A percentile compares a stretch with the other conserved stretches of the same genome.
These are phyloP conservation scores for Vigna trinervia DNA, from an alignment of 306 rosid species.

Conservation along the genomic window DNA sequence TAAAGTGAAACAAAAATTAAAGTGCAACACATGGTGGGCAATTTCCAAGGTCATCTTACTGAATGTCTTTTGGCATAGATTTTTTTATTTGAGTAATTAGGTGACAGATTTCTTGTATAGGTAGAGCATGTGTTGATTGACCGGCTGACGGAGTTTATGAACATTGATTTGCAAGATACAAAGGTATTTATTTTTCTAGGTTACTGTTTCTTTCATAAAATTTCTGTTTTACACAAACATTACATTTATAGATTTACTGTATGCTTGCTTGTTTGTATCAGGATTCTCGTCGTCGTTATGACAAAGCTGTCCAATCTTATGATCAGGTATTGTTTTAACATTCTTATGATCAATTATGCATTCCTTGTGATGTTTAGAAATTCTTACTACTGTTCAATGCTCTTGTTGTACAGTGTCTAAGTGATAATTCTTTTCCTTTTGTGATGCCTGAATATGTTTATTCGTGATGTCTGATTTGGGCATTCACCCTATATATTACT, in stretches of 20 bases:
- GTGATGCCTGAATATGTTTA: neutral
- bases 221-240: neutral
- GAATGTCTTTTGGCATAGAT: constrained; percentile 12
- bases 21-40: constrained; percentile 12
- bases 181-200: constrained; percentile 56
- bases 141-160: constrained; percentile 78
- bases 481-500: constrained; percentile 29
- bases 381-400: constrained; percentile 29
- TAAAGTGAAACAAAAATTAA: constrained; percentile 3
- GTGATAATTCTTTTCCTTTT: constrained; percentile 9
- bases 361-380: constrained; percentile 34
- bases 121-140: constrained; percentile 93
- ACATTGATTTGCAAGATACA: constrained; percentile 78
- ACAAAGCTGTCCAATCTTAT: constrained; percentile 79
- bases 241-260: neutral
- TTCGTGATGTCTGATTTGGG: constrained; percentile 22
- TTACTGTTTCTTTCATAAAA: constrained; percentile 23
- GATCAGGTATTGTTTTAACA: constrained; percentile 80
- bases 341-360: constrained; percentile 82
- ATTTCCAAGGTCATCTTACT: constrained; percentile 31
- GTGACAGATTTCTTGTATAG: constrained; percentile 54
- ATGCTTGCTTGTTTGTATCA: constrained; percentile 50
- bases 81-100: constrained; percentile 38
- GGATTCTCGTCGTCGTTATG: constrained; percentile 85
- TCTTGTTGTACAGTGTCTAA: neutral